Evolutionary conservation across 2,329 filamentous ascomycete species (phyloP).

Genomic region (Onygenales sp.): DNA sequence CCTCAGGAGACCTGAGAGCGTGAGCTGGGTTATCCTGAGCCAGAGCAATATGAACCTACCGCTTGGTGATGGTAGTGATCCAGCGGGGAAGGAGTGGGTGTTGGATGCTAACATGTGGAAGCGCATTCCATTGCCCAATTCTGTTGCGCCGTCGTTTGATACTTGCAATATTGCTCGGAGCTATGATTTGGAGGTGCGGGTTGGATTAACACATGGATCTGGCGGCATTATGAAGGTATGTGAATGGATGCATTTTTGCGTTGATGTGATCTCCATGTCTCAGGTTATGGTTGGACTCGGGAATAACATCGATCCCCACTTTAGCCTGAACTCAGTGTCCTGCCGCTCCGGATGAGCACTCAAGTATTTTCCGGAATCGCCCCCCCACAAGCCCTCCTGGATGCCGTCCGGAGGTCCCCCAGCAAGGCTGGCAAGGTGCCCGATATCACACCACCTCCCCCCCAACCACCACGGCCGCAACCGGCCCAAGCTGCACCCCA

Average conservation of each 20-base stretch:
- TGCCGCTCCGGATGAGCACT: slow-evolving; percentile 70
- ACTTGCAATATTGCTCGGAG: slow-evolving; percentile 77
- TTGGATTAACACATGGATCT: slow-evolving; percentile 67
- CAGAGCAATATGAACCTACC: slow-evolving; percentile 62
- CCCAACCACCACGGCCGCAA: slow-evolving; percentile 32
- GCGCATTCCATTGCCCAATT: slow-evolving; percentile 63
- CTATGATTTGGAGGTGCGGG: slow-evolving; percentile 74
- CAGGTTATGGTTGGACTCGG: too few relatives aligned
- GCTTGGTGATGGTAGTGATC: slow-evolving; percentile 49
- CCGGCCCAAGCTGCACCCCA: slow-evolving; percentile 11
- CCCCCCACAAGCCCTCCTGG: slow-evolving; percentile 66
- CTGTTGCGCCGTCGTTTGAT: slow-evolving; percentile 74
- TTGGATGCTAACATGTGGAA: slow-evolving; percentile 67
- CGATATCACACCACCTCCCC: slow-evolving; percentile 22
- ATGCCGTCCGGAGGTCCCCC: slow-evolving; percentile 44
- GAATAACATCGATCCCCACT: slow-evolving; percentile 1
- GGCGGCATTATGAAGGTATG: slow-evolving; percentile 38
- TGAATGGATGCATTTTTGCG: neutral
- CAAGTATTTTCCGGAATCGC: slow-evolving; percentile 81
- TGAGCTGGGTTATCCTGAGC: slow-evolving; percentile 66
- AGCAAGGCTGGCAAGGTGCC: slow-evolving; percentile 16
- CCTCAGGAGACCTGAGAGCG: slow-evolving; percentile 58
- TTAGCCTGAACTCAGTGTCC: slow-evolving; percentile 62
- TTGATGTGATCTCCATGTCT: neutral
- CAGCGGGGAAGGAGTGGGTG: slow-evolving; percentile 57